Evolutionary conservation across 495 filamentous ascomycete genomes (phyloP).

Genomic region (Sphaerosporella brunnea): DNA sequence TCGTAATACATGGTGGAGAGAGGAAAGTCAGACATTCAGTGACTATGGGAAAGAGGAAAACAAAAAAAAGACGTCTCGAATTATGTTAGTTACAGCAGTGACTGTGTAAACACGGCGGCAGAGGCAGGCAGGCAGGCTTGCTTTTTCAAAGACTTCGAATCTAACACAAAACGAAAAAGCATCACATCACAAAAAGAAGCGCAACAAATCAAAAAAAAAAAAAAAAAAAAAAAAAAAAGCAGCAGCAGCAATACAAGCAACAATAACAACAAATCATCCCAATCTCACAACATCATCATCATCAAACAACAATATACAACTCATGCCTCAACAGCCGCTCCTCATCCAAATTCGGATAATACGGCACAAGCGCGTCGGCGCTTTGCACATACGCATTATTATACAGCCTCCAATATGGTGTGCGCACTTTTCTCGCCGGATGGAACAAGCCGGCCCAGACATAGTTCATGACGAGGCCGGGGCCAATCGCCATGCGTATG

Average conservation of each 20-base stretch:
- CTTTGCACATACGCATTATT: conserved; percentile 93
- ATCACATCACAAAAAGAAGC: not conserved
- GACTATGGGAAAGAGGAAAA: no score
- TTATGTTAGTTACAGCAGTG: no score
- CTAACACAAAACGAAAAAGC: not conserved
- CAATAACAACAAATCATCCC: not conserved
- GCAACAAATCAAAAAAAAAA: not conserved
- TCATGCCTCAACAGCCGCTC: conserved; percentile 59
- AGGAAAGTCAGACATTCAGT: no score
- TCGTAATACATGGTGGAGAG: no score
- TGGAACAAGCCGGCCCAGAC: conserved; percentile 96
- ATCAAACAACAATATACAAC: conserved; percentile 64
- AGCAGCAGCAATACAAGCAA: not conserved
- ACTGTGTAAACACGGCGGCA: no score
- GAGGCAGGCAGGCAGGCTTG: no score
- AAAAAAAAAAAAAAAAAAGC: not conserved
- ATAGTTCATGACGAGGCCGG: conserved; percentile 87
- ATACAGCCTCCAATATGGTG: conserved; percentile 87
- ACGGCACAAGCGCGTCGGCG: conserved; percentile 89
- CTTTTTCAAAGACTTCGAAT: no score
- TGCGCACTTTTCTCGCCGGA: conserved; percentile 79
- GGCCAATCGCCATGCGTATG: conserved; percentile 83
- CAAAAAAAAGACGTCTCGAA: no score
- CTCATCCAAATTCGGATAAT: conserved; percentile 67
- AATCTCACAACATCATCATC: not conserved